Evolutionary conservation across 768 basidiomycete species (phyloP).

Genomic region (Boletus vermiculosoides): DNA sequence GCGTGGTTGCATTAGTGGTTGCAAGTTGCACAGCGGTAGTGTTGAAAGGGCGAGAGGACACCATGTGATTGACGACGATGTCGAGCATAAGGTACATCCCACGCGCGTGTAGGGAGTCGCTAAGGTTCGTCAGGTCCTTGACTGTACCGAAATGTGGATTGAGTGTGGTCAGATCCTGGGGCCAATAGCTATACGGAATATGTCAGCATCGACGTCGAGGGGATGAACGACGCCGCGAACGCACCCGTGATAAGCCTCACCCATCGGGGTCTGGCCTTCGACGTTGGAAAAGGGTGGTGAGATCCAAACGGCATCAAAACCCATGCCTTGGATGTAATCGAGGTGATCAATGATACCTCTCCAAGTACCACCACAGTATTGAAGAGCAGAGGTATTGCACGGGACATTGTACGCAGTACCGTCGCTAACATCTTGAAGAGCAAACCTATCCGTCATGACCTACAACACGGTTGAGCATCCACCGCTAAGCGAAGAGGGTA

Average conservation of each 20-base stretch:
- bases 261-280: conserved; percentile 47
- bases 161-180: conserved; percentile 44
- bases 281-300: conserved; percentile 53
- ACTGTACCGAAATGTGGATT: conserved; percentile 54
- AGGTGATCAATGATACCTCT: conserved; percentile 50
- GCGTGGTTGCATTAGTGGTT: conserved; percentile 7
- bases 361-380: conserved; percentile 62
- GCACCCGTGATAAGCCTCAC: conserved; percentile 58
- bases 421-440: conserved; percentile 40
- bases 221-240: neutral
- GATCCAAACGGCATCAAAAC: conserved; percentile 60
- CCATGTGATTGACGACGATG: conserved; percentile 63
- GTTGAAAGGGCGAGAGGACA: conserved; percentile 32
- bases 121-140: conserved; percentile 50
- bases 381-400: conserved; percentile 47
- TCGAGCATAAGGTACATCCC: conserved; percentile 64
- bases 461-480: conserved; percentile 15
- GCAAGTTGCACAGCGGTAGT: conserved; percentile 24
- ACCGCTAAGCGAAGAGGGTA: neutral
- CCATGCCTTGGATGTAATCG: conserved; percentile 64
- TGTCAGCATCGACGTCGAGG: neutral
- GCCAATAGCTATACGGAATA: conserved; percentile 46
- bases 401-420: conserved; percentile 30
- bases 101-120: conserved; percentile 45
- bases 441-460: conserved; percentile 62